phyloP scores from a whole-genome alignment of 208 protist genomes.

The Acanthamoeba castellanii region DNA sequence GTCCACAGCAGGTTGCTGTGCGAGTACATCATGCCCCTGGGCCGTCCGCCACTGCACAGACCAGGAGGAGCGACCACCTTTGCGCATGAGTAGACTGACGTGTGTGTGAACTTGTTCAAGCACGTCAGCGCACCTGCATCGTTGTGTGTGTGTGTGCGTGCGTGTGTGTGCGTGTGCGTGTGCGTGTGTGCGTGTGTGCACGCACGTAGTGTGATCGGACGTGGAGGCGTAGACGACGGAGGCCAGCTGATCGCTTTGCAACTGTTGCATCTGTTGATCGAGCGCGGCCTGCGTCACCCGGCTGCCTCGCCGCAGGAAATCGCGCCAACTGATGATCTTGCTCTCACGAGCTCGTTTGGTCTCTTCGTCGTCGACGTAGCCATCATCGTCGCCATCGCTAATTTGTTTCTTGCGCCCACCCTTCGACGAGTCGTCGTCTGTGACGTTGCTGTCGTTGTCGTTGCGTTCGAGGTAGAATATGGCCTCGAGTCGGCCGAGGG shows the following conservation, averaged over 20 bases:
- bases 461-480: not conserved
- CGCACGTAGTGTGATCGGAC: not conserved
- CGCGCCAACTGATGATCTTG: constrained; percentile 13
- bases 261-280: not conserved
- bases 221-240: not conserved
- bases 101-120: not conserved
- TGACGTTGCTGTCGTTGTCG: not conserved
- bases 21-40: constrained; percentile 20
- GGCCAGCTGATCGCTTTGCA: not conserved
- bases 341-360: not conserved
- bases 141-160: too few species aligned
- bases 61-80: too few species aligned
- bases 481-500: not conserved
- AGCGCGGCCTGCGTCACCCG: not conserved
- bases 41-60: not conserved
- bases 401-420: not conserved
- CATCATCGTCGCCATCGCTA: not conserved
- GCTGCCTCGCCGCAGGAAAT: not conserved
- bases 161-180: not conserved
- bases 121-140: too few species aligned
- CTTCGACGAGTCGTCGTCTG: not conserved
- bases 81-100: too few species aligned
- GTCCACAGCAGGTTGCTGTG: constrained; percentile 14
- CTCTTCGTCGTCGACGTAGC: not conserved
- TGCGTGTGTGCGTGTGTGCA: not conserved